Conservation (phyloP, 139 green algal genomes). For the Penium margaritaceum region DNA sequence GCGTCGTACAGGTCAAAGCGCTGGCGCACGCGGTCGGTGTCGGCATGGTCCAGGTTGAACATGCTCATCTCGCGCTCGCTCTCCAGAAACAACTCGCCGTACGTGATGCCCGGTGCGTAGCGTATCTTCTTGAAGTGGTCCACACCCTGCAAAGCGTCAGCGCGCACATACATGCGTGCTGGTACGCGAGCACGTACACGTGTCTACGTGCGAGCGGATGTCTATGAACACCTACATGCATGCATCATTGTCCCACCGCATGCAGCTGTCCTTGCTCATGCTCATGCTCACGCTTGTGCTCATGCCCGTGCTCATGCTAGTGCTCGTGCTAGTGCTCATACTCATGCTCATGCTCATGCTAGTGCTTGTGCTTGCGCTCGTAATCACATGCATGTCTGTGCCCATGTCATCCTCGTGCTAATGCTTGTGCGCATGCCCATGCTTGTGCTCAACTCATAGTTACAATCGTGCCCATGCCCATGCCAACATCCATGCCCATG, state of each 20-base stretch:
- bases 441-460: no score
- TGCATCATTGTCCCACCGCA: not conserved
- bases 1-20: constrained; percentile 73
- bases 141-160: constrained; percentile 60
- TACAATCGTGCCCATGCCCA: no score
- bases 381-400: not conserved
- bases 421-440: no score
- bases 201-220: not conserved
- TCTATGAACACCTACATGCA: not conserved
- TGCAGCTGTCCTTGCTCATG: not conserved
- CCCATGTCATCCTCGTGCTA: not conserved
- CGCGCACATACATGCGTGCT: not conserved
- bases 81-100: constrained; percentile 96
- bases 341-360: not conserved
- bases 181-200: not conserved
- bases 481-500: no score
- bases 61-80: constrained; percentile 69
- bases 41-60: constrained; percentile 51
- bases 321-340: not conserved
- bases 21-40: constrained; percentile 67
- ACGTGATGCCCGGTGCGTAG: constrained; percentile 67
- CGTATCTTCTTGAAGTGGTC: constrained; percentile 96
- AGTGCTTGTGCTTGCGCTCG: not conserved
- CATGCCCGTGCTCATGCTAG: not conserved
- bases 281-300: not conserved